These are phyloP conservation scores for Lactifluus pinguis DNA, from an alignment of 768 basidiomycete genomes.

Conservation along the genomic window DNA sequence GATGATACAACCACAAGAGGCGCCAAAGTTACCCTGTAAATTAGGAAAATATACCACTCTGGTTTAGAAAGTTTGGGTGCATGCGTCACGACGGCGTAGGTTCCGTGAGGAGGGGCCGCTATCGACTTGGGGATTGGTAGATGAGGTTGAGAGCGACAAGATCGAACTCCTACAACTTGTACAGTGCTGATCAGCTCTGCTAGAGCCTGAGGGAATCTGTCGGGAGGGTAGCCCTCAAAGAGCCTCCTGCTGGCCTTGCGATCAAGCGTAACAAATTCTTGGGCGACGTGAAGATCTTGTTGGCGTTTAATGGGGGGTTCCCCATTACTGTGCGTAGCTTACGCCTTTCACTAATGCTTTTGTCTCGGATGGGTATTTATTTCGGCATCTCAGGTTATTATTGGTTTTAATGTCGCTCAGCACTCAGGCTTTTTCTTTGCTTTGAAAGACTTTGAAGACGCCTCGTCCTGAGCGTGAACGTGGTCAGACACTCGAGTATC, in stretches of 20 bases:
- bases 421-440: too few relatives aligned
- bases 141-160: conserved; percentile 49
- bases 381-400: too few relatives aligned
- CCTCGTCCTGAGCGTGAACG: too few relatives aligned
- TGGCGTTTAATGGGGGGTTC: too few relatives aligned
- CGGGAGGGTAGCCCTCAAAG: conserved; percentile 32
- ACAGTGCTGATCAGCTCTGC: conserved; percentile 27
- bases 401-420: too few relatives aligned
- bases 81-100: conserved; percentile 54
- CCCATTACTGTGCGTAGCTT: too few relatives aligned
- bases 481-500: too few relatives aligned
- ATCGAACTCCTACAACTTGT: conserved; percentile 61
- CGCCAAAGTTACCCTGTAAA: neutral
- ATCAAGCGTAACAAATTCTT: too few relatives aligned
- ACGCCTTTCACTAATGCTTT: too few relatives aligned
- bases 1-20: neutral
- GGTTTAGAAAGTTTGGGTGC: conserved; percentile 25
- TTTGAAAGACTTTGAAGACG: too few relatives aligned
- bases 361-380: too few relatives aligned
- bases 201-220: conserved; percentile 42
- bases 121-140: conserved; percentile 38
- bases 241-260: neutral
- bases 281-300: too few relatives aligned
- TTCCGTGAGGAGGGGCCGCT: conserved; percentile 27
- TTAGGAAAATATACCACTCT: neutral